Evolutionary conservation across 371 early-diverging fungal genomes (phyloP).

Genomic region (Blastocladiella emersonii): DNA sequence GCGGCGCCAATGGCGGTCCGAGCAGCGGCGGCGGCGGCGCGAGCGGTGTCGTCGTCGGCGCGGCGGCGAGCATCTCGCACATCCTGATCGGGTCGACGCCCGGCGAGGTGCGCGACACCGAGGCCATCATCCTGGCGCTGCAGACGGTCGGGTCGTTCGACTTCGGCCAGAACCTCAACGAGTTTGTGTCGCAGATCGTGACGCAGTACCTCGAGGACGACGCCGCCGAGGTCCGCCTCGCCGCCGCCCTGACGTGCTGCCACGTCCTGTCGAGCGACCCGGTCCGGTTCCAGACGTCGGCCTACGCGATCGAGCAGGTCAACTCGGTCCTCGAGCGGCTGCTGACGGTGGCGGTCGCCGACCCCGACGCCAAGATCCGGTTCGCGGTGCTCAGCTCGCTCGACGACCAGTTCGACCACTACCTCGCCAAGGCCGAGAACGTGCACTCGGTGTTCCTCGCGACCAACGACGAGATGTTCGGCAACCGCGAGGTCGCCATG

Average conservation of each 20-base stretch:
- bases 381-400: slow-evolving; percentile 64
- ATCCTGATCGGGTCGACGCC: not conserved
- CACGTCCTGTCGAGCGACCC: slow-evolving; percentile 43
- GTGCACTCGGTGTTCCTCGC: slow-evolving; percentile 78
- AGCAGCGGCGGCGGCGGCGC: not conserved
- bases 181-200: slow-evolving; percentile 79
- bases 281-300: slow-evolving; percentile 56
- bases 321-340: slow-evolving; percentile 78
- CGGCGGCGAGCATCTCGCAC: not conserved
- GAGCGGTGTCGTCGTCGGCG: not conserved
- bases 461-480: slow-evolving; percentile 82
- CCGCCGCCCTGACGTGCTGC: slow-evolving; percentile 80
- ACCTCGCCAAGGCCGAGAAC: slow-evolving; percentile 80
- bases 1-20: not conserved
- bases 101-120: slow-evolving; percentile 48
- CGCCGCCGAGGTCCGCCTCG: slow-evolving; percentile 61
- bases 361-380: slow-evolving; percentile 65
- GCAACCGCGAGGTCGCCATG: slow-evolving; percentile 73
- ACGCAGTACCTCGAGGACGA: slow-evolving; percentile 76
- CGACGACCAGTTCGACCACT: slow-evolving; percentile 72
- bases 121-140: slow-evolving; percentile 70
- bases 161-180: slow-evolving; percentile 74
- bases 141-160: slow-evolving; percentile 76
- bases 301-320: slow-evolving; percentile 72
- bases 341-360: slow-evolving; percentile 79